phyloP scores from a whole-genome alignment of 2,329 filamentous ascomycete species.

The Emmonsiellopsis sp. region DNA sequence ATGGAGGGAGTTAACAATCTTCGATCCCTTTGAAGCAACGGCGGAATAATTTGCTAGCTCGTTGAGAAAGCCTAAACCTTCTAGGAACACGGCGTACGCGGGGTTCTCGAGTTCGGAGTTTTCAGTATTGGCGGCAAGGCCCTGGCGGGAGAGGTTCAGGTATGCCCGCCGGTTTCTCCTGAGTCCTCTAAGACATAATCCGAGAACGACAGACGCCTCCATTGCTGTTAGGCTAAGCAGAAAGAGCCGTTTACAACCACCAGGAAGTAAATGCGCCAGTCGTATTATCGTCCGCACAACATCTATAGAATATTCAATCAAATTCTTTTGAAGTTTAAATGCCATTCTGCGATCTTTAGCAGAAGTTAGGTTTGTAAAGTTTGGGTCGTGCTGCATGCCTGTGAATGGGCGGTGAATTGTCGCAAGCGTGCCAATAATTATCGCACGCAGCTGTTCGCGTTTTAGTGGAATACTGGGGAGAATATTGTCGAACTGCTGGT shows the following conservation, averaged over 20 bases:
- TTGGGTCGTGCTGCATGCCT: not conserved
- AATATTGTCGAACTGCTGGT: not conserved
- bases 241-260: not conserved
- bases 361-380: not conserved
- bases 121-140: not conserved
- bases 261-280: not conserved
- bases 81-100: not conserved
- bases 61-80: not conserved
- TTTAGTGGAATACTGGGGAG: not conserved
- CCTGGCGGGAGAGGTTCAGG: not conserved
- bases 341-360: not conserved
- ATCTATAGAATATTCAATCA: not conserved
- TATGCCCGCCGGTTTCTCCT: not conserved
- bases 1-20: not conserved
- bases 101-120: not conserved
- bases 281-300: not conserved
- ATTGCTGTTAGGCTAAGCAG: not conserved
- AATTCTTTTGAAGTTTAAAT: constrained; percentile 1
- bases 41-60: not conserved
- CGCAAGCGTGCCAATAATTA: not conserved
- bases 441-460: not conserved
- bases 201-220: not conserved
- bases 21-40: not conserved
- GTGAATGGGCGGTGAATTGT: not conserved
- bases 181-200: not conserved